Base-by-base conservation (phyloP, 2,329 filamentous ascomycete genomes). In the Fusarium domesticum region DNA sequence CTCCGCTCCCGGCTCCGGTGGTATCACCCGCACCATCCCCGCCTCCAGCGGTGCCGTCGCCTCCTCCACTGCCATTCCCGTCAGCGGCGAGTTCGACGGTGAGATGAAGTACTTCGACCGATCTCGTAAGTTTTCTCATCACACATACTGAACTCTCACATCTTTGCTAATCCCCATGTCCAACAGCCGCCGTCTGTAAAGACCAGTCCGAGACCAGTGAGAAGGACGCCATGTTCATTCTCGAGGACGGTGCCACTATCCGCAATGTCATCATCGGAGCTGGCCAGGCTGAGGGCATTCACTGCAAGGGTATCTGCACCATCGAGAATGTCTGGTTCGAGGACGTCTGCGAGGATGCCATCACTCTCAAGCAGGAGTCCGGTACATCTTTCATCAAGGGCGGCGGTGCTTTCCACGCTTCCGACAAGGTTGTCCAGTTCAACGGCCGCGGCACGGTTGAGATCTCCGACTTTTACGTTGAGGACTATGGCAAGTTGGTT, bases 211-310 rank as follows among this genome's bases (percentile, higher is more conserved):
- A 62, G 43, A 61, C 54, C 2, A 53, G 59, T 6, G 51, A 59
- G 31, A 46, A 40, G 10, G 56, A 56, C 45, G 71, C 76, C 34
- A 74, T 79, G 57, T 78, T 79, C 69, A 66, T 75, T 46, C 64
- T 80, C 43, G 66, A 71, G 57, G 65, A 72, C 37, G 75, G 75
- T 35, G 76, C 70, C 30, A 74, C 69, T n/a, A 59, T 78, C 18
- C 70, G 67, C 47, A 78, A 78, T 56, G 74, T 74, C 56, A 75
- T 78, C 56, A 77, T 78, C 42, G 74, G 76, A 6, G 66, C 66
- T 12, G 69, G 73, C 45, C 66, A 76, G 48, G 67, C 70, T 18
- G 75, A 76, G 60, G 75, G 70, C 39, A 67, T 78, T 18, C 74
- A 78, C 63, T 78, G 75, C 60, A 60, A 69, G 42, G 74, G 72